Conservation (phyloP, 495 filamentous ascomycete species). For the Penicillium coprophilum region DNA sequence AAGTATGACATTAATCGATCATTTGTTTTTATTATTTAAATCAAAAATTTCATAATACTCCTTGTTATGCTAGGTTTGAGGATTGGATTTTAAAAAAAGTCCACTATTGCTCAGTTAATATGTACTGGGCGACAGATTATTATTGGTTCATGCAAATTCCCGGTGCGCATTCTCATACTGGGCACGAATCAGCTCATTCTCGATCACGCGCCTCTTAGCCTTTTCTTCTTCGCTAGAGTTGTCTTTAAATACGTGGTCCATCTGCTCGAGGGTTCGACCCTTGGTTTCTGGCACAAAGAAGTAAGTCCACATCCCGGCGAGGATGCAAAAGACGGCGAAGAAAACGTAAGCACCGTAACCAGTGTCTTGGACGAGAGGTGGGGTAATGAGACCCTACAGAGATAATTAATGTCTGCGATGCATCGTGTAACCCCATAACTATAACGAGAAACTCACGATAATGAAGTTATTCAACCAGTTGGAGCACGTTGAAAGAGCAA, state of each 20-base stretch:
- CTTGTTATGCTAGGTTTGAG: not conserved
- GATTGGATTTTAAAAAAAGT: not conserved
- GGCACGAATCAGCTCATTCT: slow-evolving; percentile 29
- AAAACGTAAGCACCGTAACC: slow-evolving; percentile 57
- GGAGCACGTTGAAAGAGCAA: slow-evolving; percentile 52
- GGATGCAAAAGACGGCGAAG: slow-evolving; percentile 58
- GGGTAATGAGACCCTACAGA: slow-evolving; percentile 50
- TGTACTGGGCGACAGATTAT: not conserved
- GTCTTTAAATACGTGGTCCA: slow-evolving; percentile 55
- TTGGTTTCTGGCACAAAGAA: slow-evolving; percentile 59
- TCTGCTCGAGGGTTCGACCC: slow-evolving; percentile 57
- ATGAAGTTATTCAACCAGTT: slow-evolving; percentile 61
- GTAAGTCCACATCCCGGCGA: slow-evolving; percentile 52
- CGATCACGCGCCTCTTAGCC: slow-evolving; percentile 39
- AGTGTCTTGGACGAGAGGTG: slow-evolving; percentile 53
- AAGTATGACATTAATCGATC: not conserved
- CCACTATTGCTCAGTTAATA: not conserved
- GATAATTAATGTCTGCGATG: not conserved
- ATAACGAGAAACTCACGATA: slow-evolving; percentile 33
- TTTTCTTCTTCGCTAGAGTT: slow-evolving; percentile 42
- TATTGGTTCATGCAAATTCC: slow-evolving; percentile 1
- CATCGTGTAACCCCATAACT: not conserved
- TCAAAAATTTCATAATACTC: no score
- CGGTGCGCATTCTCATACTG: slow-evolving; percentile 7
- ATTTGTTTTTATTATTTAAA: no score